Conservation (phyloP, 2,329 filamentous ascomycete genomes). For the Cercospora citrullina region DNA sequence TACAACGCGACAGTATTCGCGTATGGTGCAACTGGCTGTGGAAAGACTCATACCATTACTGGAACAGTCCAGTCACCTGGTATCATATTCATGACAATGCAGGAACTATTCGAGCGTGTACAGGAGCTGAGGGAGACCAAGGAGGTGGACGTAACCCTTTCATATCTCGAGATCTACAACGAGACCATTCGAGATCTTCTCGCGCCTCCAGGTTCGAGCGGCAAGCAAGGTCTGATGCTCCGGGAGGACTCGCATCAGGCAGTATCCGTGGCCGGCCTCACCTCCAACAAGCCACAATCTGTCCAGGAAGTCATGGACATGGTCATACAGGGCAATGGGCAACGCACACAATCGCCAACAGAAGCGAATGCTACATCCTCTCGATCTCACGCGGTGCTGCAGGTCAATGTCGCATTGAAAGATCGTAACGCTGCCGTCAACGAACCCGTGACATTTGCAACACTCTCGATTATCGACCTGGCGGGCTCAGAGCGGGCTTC, state of each 20-base stretch:
- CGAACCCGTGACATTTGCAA: conserved; percentile 97
- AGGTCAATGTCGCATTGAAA: conserved; percentile 94
- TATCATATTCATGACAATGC: conserved; percentile 99
- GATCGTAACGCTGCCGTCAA: conserved; percentile 89
- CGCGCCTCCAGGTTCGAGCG: conserved; percentile 75
- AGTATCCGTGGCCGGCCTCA: conserved; percentile 86
- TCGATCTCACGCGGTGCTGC: conserved; percentile 91
- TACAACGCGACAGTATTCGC: conserved; percentile 99
- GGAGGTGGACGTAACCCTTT: conserved; percentile 83
- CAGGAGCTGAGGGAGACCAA: conserved; percentile 83
- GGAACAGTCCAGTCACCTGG: conserved; percentile 90
- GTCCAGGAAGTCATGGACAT: conserved; percentile 99
- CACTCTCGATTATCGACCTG: conserved; percentile 95
- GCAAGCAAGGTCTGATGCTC: conserved; percentile 81
- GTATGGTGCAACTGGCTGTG: conserved; percentile 95
- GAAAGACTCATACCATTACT: conserved; percentile 94
- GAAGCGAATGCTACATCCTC: conserved; percentile 97
- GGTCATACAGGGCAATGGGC: conserved; percentile 92
- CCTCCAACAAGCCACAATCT: conserved; percentile 85
- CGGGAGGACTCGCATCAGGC: conserved; percentile 92
- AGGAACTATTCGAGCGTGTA: conserved; percentile 96
- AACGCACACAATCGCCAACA: conserved; percentile 92
- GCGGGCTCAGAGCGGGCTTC: conserved; percentile 95
- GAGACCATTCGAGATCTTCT: conserved; percentile 96
- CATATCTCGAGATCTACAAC: conserved; percentile 98